Base-by-base conservation (phyloP, 1,139 yeast species). In the Candida glucosophila region DNA sequence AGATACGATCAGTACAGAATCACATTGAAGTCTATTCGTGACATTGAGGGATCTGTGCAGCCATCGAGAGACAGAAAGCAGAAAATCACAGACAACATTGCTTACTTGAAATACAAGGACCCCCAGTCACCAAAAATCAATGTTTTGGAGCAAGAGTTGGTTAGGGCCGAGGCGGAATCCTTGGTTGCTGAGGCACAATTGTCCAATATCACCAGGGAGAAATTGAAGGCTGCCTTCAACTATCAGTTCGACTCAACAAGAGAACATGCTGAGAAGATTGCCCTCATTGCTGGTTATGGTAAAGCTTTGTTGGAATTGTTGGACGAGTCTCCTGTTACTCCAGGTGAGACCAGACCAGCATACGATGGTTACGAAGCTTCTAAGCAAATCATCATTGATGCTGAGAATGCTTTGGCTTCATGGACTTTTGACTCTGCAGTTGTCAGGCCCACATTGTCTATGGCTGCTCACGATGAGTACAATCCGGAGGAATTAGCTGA, bases 171-270 rank as follows among this genome's bases (percentile, higher is more conserved):
- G 59, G 93, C 93, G 31, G 93, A 82, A 58, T 77, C 88, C 28
- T 67, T 81, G 43, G 93, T 82, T 47, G 94, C 93, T 28, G 93
- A 81, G 61, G 92, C 93, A 26, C 94, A 82, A 61, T 69, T 82
- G 51, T 77, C 88, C 27, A 81, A 81, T 57, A 80, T 81, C 44
- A 81, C 93, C 39, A 73, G 93, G 62, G 92, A 81, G 59, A 79
- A 80, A 58, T 69, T 82, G 49, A 80, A 80, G 69, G 80, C 86
- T 39, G 85, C 92, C 30, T 81, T 75, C 64, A 71, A 77, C 58
- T 79, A 80, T 55, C 88, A 80, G 56, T 81, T 82, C 46, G 92
- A 80, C 53, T 75, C 93, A 21, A 65, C 75, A 36, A 75, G 90
- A 58, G 92, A 81, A 57, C 74, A 74, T 47, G 75, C 90, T 41